Base-by-base conservation (phyloP, 345 rosid species). In the Excoecaria agallocha region DNA sequence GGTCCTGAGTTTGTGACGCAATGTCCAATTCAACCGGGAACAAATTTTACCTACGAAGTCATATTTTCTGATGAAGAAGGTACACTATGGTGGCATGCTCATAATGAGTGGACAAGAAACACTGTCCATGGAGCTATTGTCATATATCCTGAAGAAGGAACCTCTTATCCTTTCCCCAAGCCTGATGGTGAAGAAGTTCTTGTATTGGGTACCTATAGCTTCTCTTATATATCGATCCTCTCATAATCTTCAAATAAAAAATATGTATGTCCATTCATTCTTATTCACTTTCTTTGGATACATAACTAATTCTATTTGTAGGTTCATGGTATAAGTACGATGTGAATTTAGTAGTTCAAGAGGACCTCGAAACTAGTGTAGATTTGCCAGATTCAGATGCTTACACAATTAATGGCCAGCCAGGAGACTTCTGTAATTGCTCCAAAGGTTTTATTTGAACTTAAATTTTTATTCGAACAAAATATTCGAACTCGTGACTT, bases 31-130 rank as follows among this genome's bases (percentile, higher is more conserved):
- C 87, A 52, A 77, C 88, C 93, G 0, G 98, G 96, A 69, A 81
- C 66, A 6, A 86, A 85, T 69, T 93, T 91, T 80, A 93, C 94
- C 4, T 86, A 93, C 75, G 84, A 77, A 2, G 80, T 89, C 77
- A 84, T 81, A 35, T 85, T 91, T 8, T 75, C 84, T 70, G 70
- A 78, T 1, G 91, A 93, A 74, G 93, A 89, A 71, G 98, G 98
- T 55, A 93, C 98, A 4, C 77, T 93, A 25, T 91, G 98, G 98
- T 93, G 98, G 98, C 98, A 93, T 74, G 98, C 98, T 48, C 98
- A 91, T 72, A 89, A 93, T 82, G 80, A 83, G 72, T 93, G 91
- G 93, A 87, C 87, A 9, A 76, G 98, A 82, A 96, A 96, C 66
- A 93, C 98, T 10, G 91, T 93, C 52, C 85, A 93, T 68, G 96